Percentiles rank a stretch among this genome's conserved stretches.
phyloP scores from a whole-genome alignment of 1,284 basidiomycete genomes.

The Sutorius eximius region DNA sequence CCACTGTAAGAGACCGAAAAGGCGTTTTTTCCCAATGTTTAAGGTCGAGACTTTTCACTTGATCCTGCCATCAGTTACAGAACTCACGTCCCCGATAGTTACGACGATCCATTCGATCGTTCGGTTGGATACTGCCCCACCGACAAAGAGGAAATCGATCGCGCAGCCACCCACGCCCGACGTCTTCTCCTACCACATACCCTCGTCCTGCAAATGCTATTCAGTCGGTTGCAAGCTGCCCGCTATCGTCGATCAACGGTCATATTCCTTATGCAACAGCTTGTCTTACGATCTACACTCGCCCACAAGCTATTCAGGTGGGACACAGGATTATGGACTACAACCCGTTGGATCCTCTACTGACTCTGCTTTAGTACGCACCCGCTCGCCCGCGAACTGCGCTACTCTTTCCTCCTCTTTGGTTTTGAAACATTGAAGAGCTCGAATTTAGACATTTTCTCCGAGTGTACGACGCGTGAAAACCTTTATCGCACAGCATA shows the following conservation, averaged over 20 bases:
- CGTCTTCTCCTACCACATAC: slow-evolving; percentile 82
- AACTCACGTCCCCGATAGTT: slow-evolving; percentile 46
- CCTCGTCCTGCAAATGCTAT: slow-evolving; percentile 85
- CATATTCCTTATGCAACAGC: slow-evolving; percentile 81
- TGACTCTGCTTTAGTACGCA: slow-evolving; percentile 66
- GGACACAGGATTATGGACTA: slow-evolving; percentile 9
- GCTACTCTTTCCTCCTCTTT: slow-evolving; percentile 89
- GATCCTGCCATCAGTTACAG: slow-evolving; percentile 2
- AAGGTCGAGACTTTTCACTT: slow-evolving; percentile 56
- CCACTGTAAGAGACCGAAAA: slow-evolving; percentile 72
- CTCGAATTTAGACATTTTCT: slow-evolving; percentile 81
- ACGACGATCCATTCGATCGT: slow-evolving; percentile 84
- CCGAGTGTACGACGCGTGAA: slow-evolving; percentile 79
- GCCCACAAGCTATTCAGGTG: slow-evolving; percentile 77
- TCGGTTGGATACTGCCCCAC: slow-evolving; percentile 91
- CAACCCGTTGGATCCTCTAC: not conserved
- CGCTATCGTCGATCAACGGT: slow-evolving; percentile 85
- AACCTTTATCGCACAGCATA: slow-evolving; percentile 80
- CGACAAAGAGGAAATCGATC: slow-evolving; percentile 82
- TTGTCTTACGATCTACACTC: slow-evolving; percentile 77
- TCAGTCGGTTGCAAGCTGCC: slow-evolving; percentile 91
- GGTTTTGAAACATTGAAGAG: slow-evolving; percentile 92
- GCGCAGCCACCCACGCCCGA: slow-evolving; percentile 67
- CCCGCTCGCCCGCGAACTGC: slow-evolving; percentile 84
- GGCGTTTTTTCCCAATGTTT: slow-evolving; percentile 82